These are phyloP conservation scores for Ramalina peruviana DNA, from an alignment of 495 filamentous ascomycete genomes.

Conservation along the genomic window DNA sequence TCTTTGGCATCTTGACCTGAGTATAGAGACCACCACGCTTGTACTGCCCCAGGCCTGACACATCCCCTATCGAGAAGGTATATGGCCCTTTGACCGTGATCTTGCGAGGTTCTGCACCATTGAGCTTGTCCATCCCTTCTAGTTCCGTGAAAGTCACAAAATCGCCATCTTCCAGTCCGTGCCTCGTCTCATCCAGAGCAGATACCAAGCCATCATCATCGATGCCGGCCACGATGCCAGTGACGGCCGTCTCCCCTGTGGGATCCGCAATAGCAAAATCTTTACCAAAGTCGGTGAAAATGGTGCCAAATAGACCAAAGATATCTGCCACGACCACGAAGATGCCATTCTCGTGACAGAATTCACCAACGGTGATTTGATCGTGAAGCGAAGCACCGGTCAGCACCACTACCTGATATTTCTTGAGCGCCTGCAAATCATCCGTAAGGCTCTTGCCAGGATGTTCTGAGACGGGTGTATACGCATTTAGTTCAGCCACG, in stretches of 20 bases:
- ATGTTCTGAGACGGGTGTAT: slow-evolving; percentile 76
- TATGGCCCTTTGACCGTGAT: slow-evolving; percentile 91
- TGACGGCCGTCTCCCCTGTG: slow-evolving; percentile 77
- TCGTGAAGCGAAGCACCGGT: slow-evolving; percentile 68
- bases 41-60: slow-evolving; percentile 74
- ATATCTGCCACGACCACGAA: slow-evolving; percentile 78
- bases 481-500: slow-evolving; percentile 90
- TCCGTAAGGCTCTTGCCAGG: slow-evolving; percentile 46
- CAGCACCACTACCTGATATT: slow-evolving; percentile 84
- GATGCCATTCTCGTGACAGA: slow-evolving; percentile 84
- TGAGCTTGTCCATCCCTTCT: slow-evolving; percentile 83
- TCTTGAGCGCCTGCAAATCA: slow-evolving; percentile 63
- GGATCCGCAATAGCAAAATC: slow-evolving; percentile 81
- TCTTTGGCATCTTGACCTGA: slow-evolving; percentile 97
- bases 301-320: slow-evolving; percentile 83
- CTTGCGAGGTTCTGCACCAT: slow-evolving; percentile 69
- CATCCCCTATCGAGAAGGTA: slow-evolving; percentile 93
- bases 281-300: slow-evolving; percentile 96
- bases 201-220: slow-evolving; percentile 82
- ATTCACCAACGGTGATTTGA: slow-evolving; percentile 73
- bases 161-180: slow-evolving; percentile 93
- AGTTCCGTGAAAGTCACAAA: slow-evolving; percentile 90
- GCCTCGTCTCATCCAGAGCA: slow-evolving; percentile 86
- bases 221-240: slow-evolving; percentile 82
- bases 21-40: slow-evolving; percentile 74